A percentile compares a stretch with the other conserved stretches of the same genome.
Evolutionary conservation across 148 eudicot species (phyloP).

Genomic region (Camellia sinensis): DNA sequence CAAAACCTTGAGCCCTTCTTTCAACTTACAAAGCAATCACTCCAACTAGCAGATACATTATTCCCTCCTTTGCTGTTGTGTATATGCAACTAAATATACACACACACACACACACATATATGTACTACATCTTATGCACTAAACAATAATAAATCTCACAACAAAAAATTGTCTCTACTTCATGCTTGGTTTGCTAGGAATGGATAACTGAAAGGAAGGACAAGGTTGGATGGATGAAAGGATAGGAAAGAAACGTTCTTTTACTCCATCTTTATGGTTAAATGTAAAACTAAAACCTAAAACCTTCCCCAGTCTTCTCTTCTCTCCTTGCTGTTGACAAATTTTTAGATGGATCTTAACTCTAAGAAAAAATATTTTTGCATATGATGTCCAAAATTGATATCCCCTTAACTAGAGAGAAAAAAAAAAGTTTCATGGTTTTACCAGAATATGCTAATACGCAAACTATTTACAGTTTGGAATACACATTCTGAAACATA

Average conservation of each 20-base stretch:
- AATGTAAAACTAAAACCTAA: not conserved
- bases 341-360: not conserved
- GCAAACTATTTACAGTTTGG: too few relatives aligned
- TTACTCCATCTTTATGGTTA: too few relatives aligned
- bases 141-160: not conserved
- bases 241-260: not conserved
- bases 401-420: not conserved
- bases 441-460: too few relatives aligned
- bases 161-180: not conserved
- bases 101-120: not conserved
- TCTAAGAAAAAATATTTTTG: not conserved
- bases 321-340: not conserved
- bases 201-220: not conserved
- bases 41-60: not conserved
- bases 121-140: not conserved
- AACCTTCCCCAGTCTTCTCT: not conserved
- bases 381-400: not conserved
- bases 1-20: not conserved
- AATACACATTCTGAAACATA: too few relatives aligned
- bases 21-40: constrained; percentile 8
- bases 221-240: constrained; percentile 2
- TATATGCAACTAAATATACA: not conserved
- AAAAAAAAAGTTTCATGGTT: not conserved
- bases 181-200: not conserved
- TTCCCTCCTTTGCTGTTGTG: not conserved